Percentiles rank a stretch among this genome's conserved stretches.
Conservation (phyloP, 2,329 filamentous ascomycete species). For the Penicillium sp. region DNA sequence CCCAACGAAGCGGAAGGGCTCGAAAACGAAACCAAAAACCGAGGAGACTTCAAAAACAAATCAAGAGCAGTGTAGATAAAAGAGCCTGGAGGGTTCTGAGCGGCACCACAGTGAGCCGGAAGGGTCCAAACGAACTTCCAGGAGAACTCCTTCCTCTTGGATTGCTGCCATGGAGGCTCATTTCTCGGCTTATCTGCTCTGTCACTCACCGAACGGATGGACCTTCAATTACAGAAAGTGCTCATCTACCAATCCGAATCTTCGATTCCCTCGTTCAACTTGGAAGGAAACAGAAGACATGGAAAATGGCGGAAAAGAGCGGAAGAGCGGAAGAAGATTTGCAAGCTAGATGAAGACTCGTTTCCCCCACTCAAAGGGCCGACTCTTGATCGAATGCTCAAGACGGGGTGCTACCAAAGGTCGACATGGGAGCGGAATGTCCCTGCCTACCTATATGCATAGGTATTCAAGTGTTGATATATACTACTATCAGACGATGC, state of each 20-base stretch:
- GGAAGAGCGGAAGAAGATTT: neutral
- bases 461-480: too few species aligned
- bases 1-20: too few species aligned
- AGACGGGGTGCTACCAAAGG: neutral
- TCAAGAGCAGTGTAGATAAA: too few species aligned
- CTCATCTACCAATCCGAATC: neutral
- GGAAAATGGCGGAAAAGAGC: neutral
- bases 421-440: neutral
- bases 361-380: neutral
- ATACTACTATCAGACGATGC: too few species aligned
- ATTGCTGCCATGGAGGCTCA: neutral
- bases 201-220: too few species aligned
- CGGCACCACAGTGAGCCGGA: too few species aligned
- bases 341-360: neutral
- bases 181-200: too few species aligned
- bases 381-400: neutral
- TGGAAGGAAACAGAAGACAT: neutral
- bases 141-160: neutral
- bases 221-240: too few species aligned
- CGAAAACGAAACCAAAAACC: too few species aligned
- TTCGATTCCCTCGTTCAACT: neutral
- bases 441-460: too few species aligned
- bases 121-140: neutral
- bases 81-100: too few species aligned
- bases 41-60: too few species aligned